Conservation (phyloP, 805 yeast genomes). For the Saccharomycopsis fermentans region DNA sequence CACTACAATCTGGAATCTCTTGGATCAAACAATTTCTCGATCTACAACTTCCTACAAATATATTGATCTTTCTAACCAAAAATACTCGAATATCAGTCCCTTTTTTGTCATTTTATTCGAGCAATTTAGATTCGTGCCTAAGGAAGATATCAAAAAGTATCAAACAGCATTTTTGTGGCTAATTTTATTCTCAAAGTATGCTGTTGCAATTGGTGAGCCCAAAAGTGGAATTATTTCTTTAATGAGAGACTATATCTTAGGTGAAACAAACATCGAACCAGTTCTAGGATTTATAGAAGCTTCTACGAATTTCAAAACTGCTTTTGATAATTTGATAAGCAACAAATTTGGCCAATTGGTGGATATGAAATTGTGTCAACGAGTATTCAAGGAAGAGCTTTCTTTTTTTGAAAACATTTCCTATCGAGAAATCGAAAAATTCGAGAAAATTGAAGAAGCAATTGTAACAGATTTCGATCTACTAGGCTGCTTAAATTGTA, state of each 20-base stretch:
- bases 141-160: slow-evolving; percentile 18
- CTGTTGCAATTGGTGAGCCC: slow-evolving; percentile 53
- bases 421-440: not conserved
- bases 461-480: slow-evolving; percentile 10
- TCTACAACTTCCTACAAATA: slow-evolving; percentile 77
- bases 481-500: slow-evolving; percentile 4
- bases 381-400: not conserved
- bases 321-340: not conserved
- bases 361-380: not conserved
- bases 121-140: slow-evolving; percentile 51
- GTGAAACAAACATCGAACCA: not conserved
- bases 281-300: not conserved
- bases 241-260: slow-evolving; percentile 7
- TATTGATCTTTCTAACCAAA: slow-evolving; percentile 42
- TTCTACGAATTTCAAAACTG: not conserved
- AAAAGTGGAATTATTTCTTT: slow-evolving; percentile 4
- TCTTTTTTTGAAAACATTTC: slow-evolving; percentile 8
- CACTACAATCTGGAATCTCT: slow-evolving; percentile 42
- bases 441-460: slow-evolving; percentile 2
- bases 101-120: slow-evolving; percentile 50
- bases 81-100: slow-evolving; percentile 38
- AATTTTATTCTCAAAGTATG: slow-evolving; percentile 34
- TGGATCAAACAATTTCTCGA: slow-evolving; percentile 72
- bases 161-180: slow-evolving; percentile 39
- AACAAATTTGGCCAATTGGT: not conserved